A percentile compares a stretch with the other conserved stretches of the same genome.
Evolutionary conservation across 2,329 filamentous ascomycete genomes (phyloP).

Genomic region (Pseudogymnoascus sp.): DNA sequence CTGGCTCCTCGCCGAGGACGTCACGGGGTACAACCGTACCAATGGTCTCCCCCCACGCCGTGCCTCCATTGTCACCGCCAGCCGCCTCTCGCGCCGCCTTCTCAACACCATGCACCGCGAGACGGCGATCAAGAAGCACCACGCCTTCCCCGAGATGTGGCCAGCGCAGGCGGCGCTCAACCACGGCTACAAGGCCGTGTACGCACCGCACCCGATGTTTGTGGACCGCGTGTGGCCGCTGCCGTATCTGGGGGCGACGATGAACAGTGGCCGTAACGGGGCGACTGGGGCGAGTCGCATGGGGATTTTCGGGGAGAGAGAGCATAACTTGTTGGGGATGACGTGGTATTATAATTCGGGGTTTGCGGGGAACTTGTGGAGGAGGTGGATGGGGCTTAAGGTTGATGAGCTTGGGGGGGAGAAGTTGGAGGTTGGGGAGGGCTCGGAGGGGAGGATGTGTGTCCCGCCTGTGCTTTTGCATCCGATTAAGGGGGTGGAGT

Average conservation of each 20-base stretch:
- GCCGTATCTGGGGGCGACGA: conserved; percentile 66
- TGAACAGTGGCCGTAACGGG: conserved; percentile 73
- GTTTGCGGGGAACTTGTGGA: conserved; percentile 75
- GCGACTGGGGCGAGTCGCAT: conserved; percentile 66
- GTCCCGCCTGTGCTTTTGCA: conserved; percentile 83
- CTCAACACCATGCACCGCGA: conserved; percentile 85
- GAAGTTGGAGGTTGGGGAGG: conserved; percentile 47
- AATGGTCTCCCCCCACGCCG: conserved; percentile 62
- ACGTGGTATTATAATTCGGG: conserved; percentile 89
- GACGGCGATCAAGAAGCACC: conserved; percentile 75
- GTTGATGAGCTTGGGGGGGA: conserved; percentile 75
- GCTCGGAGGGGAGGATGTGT: conserved; percentile 81
- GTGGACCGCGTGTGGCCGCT: conserved; percentile 82
- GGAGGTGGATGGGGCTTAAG: conserved; percentile 75
- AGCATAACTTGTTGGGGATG: conserved; percentile 81
- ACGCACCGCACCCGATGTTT: conserved; percentile 81
- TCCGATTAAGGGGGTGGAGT: conserved; percentile 71
- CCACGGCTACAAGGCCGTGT: conserved; percentile 89
- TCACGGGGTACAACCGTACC: conserved; percentile 72
- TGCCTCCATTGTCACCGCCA: conserved; percentile 81
- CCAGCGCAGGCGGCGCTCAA: conserved; percentile 80
- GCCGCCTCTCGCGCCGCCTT: conserved; percentile 72
- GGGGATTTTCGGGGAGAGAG: conserved; percentile 72
- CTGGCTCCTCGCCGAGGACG: conserved; percentile 75
- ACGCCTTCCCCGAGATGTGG: conserved; percentile 97